Evolutionary conservation across 2,329 filamentous ascomycete species (phyloP).

Genomic region (Cladophialophora yegresii): DNA sequence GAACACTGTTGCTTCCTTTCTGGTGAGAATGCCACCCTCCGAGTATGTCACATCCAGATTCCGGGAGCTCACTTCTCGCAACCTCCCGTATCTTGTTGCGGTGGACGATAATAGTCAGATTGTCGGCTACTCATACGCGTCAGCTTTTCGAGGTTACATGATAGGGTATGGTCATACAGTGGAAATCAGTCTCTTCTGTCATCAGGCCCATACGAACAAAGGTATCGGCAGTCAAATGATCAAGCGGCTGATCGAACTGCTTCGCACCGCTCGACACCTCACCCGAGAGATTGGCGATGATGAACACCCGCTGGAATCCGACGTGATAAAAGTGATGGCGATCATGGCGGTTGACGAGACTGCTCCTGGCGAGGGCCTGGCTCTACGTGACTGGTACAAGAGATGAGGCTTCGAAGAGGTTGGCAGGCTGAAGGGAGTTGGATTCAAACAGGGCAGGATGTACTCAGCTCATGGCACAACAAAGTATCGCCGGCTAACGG

Average conservation of each 20-base stretch:
- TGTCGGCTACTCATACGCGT: constrained; percentile 43
- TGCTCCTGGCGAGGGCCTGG: constrained; percentile 40
- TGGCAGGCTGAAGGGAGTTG: constrained; percentile 44
- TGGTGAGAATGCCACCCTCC: constrained; percentile 38
- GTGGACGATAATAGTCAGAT: constrained; percentile 37
- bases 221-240: constrained; percentile 43
- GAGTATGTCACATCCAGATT: constrained; percentile 40
- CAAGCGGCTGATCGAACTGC: constrained; percentile 37
- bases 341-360: constrained; percentile 46
- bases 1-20: constrained; percentile 44
- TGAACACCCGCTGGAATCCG: constrained; percentile 17
- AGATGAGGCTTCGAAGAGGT: constrained; percentile 45
- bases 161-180: constrained; percentile 46
- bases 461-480: constrained; percentile 33
- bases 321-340: constrained; percentile 42
- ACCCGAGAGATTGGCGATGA: constrained; percentile 32
- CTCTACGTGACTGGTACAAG: constrained; percentile 43
- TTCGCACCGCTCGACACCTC: constrained; percentile 37
- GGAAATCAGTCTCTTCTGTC: constrained; percentile 46
- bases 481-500: background rate
- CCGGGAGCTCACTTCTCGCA: constrained; percentile 32
- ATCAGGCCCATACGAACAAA: constrained; percentile 40
- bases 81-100: constrained; percentile 45
- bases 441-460: constrained; percentile 45
- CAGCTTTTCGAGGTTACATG: constrained; percentile 42